These are phyloP conservation scores for Chlamydomonas schloesseri DNA, from an alignment of 139 green algal genomes.

Conservation along the genomic window DNA sequence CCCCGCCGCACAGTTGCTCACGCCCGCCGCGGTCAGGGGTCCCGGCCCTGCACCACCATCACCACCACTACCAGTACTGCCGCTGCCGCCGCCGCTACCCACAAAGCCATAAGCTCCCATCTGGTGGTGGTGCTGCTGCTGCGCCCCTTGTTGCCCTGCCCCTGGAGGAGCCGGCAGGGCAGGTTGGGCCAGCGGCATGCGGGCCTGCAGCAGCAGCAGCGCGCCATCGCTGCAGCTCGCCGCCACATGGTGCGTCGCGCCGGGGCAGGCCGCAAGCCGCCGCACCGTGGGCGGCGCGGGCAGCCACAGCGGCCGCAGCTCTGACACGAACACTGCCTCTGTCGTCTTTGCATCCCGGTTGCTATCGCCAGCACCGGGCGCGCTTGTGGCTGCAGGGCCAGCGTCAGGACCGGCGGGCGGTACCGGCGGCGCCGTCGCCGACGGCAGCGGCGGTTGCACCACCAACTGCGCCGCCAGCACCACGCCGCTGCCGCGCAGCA, in stretches of 20 bases:
- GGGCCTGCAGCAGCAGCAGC: not conserved
- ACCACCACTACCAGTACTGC: no score
- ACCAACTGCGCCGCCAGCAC: slow-evolving; percentile 12
- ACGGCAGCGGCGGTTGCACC: not conserved
- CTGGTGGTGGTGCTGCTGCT: no score
- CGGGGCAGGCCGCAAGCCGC: not conserved
- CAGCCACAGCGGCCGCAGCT: slow-evolving; percentile 36
- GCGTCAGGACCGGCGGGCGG: not conserved
- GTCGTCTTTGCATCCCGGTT: not conserved
- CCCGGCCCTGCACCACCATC: no score
- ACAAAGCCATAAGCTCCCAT: no score
- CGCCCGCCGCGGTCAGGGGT: not conserved
- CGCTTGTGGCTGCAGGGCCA: no score
- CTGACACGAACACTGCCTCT: not conserved
- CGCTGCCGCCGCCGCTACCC: no score
- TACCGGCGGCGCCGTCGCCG: not conserved
- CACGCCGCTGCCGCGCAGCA: no score
- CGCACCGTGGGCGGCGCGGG: not conserved
- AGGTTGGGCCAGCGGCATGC: not conserved
- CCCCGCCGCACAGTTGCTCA: slow-evolving; percentile 3
- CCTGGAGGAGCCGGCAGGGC: not conserved
- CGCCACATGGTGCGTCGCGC: slow-evolving; percentile 1
- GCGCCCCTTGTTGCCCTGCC: not conserved
- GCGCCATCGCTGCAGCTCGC: slow-evolving; percentile 4
- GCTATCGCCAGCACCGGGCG: no score